These are phyloP conservation scores for Cyclotella sp. DNA, from an alignment of 108 stramenopile species.

Conservation along the genomic window DNA sequence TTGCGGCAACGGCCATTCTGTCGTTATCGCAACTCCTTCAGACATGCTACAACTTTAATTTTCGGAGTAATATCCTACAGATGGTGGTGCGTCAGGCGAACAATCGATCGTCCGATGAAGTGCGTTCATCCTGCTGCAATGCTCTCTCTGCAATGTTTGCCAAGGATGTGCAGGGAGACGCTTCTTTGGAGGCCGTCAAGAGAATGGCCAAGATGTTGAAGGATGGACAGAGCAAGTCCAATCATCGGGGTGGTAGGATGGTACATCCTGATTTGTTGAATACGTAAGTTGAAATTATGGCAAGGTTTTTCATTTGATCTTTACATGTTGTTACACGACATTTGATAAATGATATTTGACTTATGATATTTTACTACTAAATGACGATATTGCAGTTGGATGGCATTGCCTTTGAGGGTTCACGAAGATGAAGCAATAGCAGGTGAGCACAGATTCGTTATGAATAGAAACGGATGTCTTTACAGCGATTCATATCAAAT, in stretches of 20 bases:
- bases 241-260: constrained; percentile 21
- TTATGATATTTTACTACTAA: background rate
- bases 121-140: constrained; percentile 69
- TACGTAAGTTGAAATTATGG: constrained; percentile 10
- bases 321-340: background rate
- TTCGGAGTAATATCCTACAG: constrained; percentile 77
- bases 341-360: background rate
- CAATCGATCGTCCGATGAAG: constrained; percentile 58
- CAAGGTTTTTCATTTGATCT: background rate
- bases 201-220: constrained; percentile 76
- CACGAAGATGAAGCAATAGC: constrained; percentile 88
- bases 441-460: background rate
- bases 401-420: constrained; percentile 74
- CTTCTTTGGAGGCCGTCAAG: constrained; percentile 80
- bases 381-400: constrained; percentile 34
- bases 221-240: constrained; percentile 42
- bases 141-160: constrained; percentile 70
- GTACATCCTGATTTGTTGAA: constrained; percentile 67
- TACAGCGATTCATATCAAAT: no score
- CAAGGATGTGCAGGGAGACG: constrained; percentile 80
- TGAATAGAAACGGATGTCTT: no score
- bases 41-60: constrained; percentile 86
- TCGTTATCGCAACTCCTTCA: constrained; percentile 78
- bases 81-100: constrained; percentile 76
- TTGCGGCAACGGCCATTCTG: constrained; percentile 76